Percentiles rank a stretch among this genome's conserved stretches.
Conservation (phyloP, 495 filamentous ascomycete genomes). For the Penicillium pancosmium region DNA sequence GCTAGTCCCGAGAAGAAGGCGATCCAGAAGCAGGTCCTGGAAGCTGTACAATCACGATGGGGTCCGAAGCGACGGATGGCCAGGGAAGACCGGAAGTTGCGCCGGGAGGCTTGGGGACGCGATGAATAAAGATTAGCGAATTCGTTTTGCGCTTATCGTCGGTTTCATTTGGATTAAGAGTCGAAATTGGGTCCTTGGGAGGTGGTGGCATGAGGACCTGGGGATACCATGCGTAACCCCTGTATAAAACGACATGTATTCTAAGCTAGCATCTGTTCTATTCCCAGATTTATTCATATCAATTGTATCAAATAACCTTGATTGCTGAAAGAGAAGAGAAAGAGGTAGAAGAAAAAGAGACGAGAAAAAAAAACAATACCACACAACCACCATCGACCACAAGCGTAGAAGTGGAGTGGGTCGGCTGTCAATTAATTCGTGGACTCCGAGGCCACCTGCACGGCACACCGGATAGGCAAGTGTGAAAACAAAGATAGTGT, state of each 20-base stretch:
- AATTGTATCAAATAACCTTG: not conserved
- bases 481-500: not conserved
- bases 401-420: not conserved
- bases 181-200: not conserved
- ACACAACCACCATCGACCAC: not conserved
- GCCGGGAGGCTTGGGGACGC: slow-evolving; percentile 60
- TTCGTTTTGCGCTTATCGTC: not conserved
- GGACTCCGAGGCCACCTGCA: not conserved
- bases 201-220: not conserved
- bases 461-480: not conserved
- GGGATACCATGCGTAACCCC: slow-evolving; percentile 1
- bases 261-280: slow-evolving; percentile 23
- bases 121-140: slow-evolving; percentile 37
- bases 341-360: not conserved
- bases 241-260: slow-evolving; percentile 29
- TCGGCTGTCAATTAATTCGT: not conserved
- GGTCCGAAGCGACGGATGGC: slow-evolving; percentile 70
- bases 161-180: not conserved
- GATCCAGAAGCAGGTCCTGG: slow-evolving; percentile 56
- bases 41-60: slow-evolving; percentile 71
- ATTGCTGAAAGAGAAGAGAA: not conserved
- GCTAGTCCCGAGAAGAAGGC: slow-evolving; percentile 51
- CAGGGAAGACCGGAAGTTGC: slow-evolving; percentile 70
- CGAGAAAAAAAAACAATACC: not conserved
- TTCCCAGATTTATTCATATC: slow-evolving; percentile 17